phyloP scores from a whole-genome alignment of 179 eudicot genomes.

The Gypsophila paniculata region DNA sequence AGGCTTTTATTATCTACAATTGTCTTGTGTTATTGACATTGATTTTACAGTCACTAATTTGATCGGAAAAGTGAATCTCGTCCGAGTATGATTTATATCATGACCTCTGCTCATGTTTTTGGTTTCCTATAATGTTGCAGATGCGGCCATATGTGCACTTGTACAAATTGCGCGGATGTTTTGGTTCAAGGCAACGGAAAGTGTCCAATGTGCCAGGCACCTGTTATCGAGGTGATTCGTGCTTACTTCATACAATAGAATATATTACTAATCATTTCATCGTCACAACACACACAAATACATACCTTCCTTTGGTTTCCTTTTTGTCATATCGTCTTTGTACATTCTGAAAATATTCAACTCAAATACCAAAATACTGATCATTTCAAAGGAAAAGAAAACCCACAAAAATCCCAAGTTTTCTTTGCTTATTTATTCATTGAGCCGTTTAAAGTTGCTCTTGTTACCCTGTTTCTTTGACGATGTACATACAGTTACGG shows the following conservation, averaged over 20 bases:
- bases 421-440: conserved; percentile 8
- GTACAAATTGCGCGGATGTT: conserved; percentile 62
- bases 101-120: not conserved
- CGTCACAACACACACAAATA: conserved; percentile 16
- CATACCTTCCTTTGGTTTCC: not conserved
- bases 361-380: conserved; percentile 17
- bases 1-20: not conserved
- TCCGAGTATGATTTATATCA: not conserved
- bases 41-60: not conserved
- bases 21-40: not conserved
- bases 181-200: conserved; percentile 55
- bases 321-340: conserved; percentile 19
- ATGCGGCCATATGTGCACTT: conserved; percentile 94
- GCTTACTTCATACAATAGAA: conserved; percentile 58
- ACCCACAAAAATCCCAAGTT: conserved; percentile 9
- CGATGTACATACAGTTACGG: conserved; percentile 19
- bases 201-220: conserved; percentile 83
- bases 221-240: conserved; percentile 65
- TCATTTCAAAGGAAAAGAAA: conserved; percentile 16
- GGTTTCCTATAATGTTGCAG: conserved; percentile 30
- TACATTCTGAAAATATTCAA: conserved; percentile 22
- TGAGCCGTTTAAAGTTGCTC: conserved; percentile 5
- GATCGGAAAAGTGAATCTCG: not conserved
- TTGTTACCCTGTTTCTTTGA: conserved; percentile 2
- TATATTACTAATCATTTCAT: no score